Evolutionary conservation across 495 filamentous ascomycete genomes (phyloP), one percentile per base, ranked within the genome.

Genomic region (Neurospora tetraspora): DNA sequence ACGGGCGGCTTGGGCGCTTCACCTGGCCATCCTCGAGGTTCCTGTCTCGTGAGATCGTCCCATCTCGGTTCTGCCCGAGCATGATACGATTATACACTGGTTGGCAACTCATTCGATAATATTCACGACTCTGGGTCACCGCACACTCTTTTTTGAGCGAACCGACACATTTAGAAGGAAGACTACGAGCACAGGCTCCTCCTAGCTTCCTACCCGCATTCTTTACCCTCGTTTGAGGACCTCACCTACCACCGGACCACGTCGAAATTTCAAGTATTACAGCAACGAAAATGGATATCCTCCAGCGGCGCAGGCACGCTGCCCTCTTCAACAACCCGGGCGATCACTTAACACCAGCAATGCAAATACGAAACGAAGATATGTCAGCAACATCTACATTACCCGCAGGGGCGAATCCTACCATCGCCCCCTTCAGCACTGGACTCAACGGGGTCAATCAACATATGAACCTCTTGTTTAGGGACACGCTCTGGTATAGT

Each of bases 361-460:
- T 76, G 72, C 71, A 75, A 45, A 34, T 23, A 70, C 71, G 72
- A 71, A 73, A 71, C 70, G 72, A 27, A 40, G 69, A 39, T 38
- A 69, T 47, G 65, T 47, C 42, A 70, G 36, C 74, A 65, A 71
- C 73, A 69, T 39, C 42, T 23, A 71, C 71, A 43, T 69, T 53
- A 10, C 53, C 74, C 5, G n/a, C 39, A 1, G 37, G 39, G 36
- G 73, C 43, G 43, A 79, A 73, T 61, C 74, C 79, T 2, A 85
- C 83, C 39, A 85, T 89, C 31, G 80, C 81, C 6, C 83, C 83
- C 9, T 89, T 82, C 76, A 77, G 81, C 69, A 84, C 82, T 0
- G 82, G 79, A 16, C 78, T 89, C 36, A 85, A 84, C 45, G 87
- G 87, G 16, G 86, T 89, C 71, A 84, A 88, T 72, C 84, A 86